Evolutionary conservation across 1,284 basidiomycete genomes (phyloP), one percentile per base, ranked within the genome.

Genomic region (Ustanciosporium gigantosporum): DNA sequence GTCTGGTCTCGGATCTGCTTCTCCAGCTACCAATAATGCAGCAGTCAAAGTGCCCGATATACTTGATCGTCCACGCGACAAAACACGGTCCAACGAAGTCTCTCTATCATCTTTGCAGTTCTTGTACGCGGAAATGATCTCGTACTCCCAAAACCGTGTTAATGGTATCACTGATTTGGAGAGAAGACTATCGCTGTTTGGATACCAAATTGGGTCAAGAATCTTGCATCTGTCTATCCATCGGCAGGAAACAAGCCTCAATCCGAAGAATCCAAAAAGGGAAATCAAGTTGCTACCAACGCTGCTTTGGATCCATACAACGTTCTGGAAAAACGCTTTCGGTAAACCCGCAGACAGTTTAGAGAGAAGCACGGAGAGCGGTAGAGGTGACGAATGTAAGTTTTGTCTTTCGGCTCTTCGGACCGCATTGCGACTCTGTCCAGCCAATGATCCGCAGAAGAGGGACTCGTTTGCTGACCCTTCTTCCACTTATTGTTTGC

Each of bases 101-200:
- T 29, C 46, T 5, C 36, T 47, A 2, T 58, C 66, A 13, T 48
- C 72, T 2, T 57, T 77, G 13, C 32, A 46, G 13, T 77, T 73
- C 31, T 42, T 77, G 3, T 76, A 67, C 31, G 41, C 60, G 11
- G 74, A 77, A 52, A 75, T 72, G 22, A 68, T 77, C 2, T 31
- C 55, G 13, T 98, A 98, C 78, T 93, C 90, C 1, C 94, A 98
- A 80, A 91, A 89, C 71, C 84, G 91, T 42, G 94, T 97, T 44
- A 87, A 85, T 66, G 94, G 93, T 8, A 93, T 98, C 55, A 87
- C 89, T 70, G 94, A 98, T 75, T 83, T 99, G 48, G 95, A 99
- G 39, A 61, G 57, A 7, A 22, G 65, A 14, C 52, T 77, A 3
- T 38, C 37, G 0, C 23, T 69, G n/a, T 50, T 76, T 24, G 75